These are phyloP conservation scores for Garcia nutans DNA, from an alignment of 345 rosid species.

Conservation along the genomic window DNA sequence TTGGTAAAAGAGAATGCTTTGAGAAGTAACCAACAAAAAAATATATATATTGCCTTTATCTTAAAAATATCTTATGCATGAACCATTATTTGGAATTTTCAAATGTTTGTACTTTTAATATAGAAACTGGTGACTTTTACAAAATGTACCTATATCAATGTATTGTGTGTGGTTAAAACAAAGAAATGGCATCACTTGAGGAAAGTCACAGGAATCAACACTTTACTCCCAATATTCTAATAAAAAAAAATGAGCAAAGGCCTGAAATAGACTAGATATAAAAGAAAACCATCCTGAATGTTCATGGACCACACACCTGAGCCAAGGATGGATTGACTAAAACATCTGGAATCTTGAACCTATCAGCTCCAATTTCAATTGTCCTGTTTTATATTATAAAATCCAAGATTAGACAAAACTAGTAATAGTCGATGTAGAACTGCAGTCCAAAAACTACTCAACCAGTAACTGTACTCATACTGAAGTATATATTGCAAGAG, in stretches of 20 bases:
- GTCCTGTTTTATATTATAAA: conserved; percentile 49
- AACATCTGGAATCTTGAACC: conserved; percentile 96
- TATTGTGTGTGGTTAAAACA: neutral
- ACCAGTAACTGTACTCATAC: neutral
- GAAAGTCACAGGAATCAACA: neutral
- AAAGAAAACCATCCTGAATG: neutral
- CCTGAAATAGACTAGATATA: neutral
- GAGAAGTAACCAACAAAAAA: neutral
- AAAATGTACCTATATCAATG: neutral
- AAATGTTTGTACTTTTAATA: neutral
- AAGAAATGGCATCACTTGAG: neutral
- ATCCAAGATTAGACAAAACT: conserved; percentile 1
- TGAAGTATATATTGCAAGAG: conserved; percentile 3
- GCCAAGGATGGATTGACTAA: conserved; percentile 82
- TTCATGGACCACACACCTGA: conserved; percentile 53
- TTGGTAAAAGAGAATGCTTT: neutral
- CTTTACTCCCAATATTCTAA: neutral
- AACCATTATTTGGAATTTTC: neutral
- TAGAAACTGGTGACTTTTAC: too few relatives aligned
- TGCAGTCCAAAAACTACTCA: conserved; percentile 4
- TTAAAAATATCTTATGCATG: too few relatives aligned
- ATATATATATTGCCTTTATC: neutral
- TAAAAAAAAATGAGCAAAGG: neutral
- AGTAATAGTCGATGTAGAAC: neutral
- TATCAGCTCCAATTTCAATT: conserved; percentile 95